Evolutionary conservation across 1,284 basidiomycete genomes (phyloP).

Genomic region (Puccinia triticina): DNA sequence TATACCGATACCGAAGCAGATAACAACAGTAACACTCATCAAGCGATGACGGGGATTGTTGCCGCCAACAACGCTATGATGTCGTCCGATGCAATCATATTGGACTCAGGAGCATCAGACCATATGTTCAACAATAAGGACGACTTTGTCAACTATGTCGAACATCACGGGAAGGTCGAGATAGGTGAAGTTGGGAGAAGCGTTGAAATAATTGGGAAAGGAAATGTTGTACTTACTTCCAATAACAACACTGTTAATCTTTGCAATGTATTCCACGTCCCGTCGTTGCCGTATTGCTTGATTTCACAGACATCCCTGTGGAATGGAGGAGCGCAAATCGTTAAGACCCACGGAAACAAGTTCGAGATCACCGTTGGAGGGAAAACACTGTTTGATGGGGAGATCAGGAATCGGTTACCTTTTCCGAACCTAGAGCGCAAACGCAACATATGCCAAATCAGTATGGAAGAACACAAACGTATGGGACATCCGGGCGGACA

Average conservation of each 20-base stretch:
- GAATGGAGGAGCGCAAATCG: background rate
- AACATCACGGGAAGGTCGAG: too few relatives aligned
- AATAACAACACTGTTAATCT: too few relatives aligned
- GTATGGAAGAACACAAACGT: background rate
- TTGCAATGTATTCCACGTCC: too few relatives aligned
- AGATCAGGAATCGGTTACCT: constrained; percentile 16
- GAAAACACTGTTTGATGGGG: constrained; percentile 4
- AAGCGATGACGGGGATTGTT: background rate
- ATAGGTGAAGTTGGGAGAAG: too few relatives aligned
- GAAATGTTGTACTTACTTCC: too few relatives aligned
- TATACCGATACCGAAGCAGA: background rate
- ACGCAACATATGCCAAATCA: background rate
- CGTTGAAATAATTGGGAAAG: too few relatives aligned
- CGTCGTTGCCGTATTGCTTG: too few relatives aligned
- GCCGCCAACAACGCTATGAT: background rate
- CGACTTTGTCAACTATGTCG: too few relatives aligned
- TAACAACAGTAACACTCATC: too few relatives aligned
- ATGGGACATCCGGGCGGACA: too few relatives aligned
- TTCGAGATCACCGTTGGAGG: background rate
- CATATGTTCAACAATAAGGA: constrained; percentile 28
- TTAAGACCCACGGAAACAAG: background rate
- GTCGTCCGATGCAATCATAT: background rate
- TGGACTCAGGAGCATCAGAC: constrained; percentile 8
- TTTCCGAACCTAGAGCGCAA: background rate
- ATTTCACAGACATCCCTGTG: constrained; percentile 10